Evolutionary conservation across 495 filamentous ascomycete species (phyloP).

Genomic region (Penicillium macrosclerotiorum): DNA sequence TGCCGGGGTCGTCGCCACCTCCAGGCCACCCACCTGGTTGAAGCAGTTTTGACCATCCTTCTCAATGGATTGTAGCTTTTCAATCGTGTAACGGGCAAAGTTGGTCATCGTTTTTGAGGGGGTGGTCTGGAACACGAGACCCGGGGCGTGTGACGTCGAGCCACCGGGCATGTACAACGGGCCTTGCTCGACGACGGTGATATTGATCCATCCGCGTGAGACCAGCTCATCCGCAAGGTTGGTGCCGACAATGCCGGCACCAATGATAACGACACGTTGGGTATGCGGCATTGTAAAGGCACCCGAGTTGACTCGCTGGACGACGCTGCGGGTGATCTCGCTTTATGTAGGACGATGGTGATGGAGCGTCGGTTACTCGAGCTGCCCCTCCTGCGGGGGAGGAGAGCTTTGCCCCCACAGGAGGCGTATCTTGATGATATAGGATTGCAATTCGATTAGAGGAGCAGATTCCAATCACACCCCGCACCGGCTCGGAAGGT

Average conservation of each 20-base stretch:
- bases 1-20: conserved; percentile 49
- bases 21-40: conserved; percentile 50
- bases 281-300: conserved; percentile 18
- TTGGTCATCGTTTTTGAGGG: conserved; percentile 50
- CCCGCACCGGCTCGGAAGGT: conserved; percentile 17
- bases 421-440: conserved; percentile 10
- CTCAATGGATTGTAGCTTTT: conserved; percentile 45
- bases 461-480: conserved; percentile 6
- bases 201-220: conserved; percentile 47
- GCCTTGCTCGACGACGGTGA: conserved; percentile 55
- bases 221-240: conserved; percentile 54
- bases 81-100: conserved; percentile 47
- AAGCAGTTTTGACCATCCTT: conserved; percentile 44
- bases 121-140: conserved; percentile 51
- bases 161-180: conserved; percentile 51
- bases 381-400: conserved; percentile 13
- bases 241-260: conserved; percentile 52
- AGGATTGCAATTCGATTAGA: not conserved
- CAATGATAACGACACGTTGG: conserved; percentile 49
- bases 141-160: conserved; percentile 53
- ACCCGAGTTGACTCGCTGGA: conserved; percentile 4
- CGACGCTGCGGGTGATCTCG: conserved; percentile 2
- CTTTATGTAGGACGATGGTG: conserved; percentile 4
- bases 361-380: not conserved
- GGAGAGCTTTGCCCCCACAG: conserved; percentile 14